Conservation (phyloP, 2,329 filamentous ascomycete species). For the Ascochyta clinopodiicola region DNA sequence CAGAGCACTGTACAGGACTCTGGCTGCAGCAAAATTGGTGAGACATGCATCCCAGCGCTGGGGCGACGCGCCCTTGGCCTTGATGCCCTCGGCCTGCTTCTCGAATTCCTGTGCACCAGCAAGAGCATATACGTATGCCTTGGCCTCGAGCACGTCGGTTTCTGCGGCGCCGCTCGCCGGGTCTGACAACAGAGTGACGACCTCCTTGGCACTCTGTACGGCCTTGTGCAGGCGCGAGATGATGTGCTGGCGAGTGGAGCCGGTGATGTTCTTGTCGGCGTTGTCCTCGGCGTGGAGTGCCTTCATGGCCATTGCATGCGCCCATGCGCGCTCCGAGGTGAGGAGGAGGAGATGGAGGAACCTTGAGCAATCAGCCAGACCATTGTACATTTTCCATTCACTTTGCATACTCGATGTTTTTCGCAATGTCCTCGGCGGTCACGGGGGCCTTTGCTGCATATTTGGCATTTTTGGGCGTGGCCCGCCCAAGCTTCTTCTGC, state of each 20-base stretch:
- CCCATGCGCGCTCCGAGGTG: constrained; percentile 89
- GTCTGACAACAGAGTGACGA: constrained; percentile 72
- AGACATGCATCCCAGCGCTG: constrained; percentile 79
- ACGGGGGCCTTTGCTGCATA: constrained; percentile 74
- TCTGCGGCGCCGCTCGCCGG: constrained; percentile 68
- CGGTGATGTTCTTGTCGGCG: constrained; percentile 73
- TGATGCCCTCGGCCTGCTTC: constrained; percentile 66
- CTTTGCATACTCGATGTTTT: constrained; percentile 73
- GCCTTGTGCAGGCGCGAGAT: constrained; percentile 87
- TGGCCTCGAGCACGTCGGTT: constrained; percentile 81
- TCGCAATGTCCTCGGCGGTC: constrained; percentile 75
- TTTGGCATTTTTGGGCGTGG: constrained; percentile 86
- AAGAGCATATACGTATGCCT: constrained; percentile 80
- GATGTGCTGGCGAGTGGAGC: constrained; percentile 84
- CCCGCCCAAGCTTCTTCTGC: constrained; percentile 83
- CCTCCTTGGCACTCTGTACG: constrained; percentile 69
- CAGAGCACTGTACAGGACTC: constrained; percentile 83
- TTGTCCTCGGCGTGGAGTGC: constrained; percentile 78
- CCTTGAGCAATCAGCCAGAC: constrained; percentile 20
- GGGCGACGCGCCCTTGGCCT: constrained; percentile 45
- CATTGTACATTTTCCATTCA: background rate
- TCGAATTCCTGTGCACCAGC: constrained; percentile 82
- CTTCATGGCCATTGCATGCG: constrained; percentile 95
- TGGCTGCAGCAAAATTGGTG: constrained; percentile 74
- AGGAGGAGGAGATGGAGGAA: constrained; percentile 71